phyloP scores from a whole-genome alignment of 257 asterid genomes.

The Jacaranda copaia region DNA sequence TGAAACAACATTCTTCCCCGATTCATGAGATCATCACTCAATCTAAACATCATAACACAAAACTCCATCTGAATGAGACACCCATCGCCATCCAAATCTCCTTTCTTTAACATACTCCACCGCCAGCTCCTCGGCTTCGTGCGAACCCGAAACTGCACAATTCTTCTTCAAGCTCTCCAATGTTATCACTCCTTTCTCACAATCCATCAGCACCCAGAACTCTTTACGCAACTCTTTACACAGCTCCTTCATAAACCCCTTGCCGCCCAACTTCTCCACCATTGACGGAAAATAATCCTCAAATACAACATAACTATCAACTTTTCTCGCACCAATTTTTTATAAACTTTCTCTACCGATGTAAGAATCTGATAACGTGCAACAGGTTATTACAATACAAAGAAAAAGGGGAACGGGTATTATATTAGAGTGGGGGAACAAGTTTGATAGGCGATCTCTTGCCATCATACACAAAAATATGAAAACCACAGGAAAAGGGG shows the following conservation, averaged over 20 bases:
- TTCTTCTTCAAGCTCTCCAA: constrained; percentile 75
- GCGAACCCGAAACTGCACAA: constrained; percentile 51
- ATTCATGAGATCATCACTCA: constrained; percentile 73
- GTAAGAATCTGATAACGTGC: background rate
- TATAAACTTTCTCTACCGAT: background rate
- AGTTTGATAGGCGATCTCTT: no score
- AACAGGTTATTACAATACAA: no score
- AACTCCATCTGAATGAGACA: constrained; percentile 66
- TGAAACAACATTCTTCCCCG: constrained; percentile 30
- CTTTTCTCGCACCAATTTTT: constrained; percentile 19
- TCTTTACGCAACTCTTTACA: constrained; percentile 47
- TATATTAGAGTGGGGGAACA: no score
- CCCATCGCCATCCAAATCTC: constrained; percentile 82
- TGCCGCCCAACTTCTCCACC: constrained; percentile 75
- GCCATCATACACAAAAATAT: no score
- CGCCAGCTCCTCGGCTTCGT: constrained; percentile 43
- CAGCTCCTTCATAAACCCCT: constrained; percentile 71
- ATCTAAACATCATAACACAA: constrained; percentile 77
- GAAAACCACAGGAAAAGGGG: no score
- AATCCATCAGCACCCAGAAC: constrained; percentile 61
- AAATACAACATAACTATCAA: constrained; percentile 39
- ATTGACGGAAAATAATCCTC: constrained; percentile 80
- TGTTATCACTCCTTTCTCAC: constrained; percentile 61
- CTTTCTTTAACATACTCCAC: constrained; percentile 62
- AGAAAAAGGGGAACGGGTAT: no score